Evolutionary conservation across 2,329 filamentous ascomycete genomes (phyloP).

Genomic region (Ceratocystis smalleyi): DNA sequence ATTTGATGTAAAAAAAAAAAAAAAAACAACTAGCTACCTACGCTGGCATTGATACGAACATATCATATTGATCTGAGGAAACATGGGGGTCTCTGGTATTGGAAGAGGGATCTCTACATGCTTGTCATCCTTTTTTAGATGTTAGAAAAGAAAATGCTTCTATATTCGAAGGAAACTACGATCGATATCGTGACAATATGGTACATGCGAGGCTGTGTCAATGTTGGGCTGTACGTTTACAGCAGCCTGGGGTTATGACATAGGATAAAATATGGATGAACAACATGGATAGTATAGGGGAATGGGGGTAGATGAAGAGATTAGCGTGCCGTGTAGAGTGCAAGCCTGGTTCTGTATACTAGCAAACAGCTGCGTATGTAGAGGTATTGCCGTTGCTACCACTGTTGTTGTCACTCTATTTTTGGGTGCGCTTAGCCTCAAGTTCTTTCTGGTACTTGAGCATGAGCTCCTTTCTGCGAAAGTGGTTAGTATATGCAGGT

Average conservation of each 20-base stretch:
- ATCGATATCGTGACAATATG: slow-evolving; percentile 16
- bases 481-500: slow-evolving; percentile 20
- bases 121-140: not conserved
- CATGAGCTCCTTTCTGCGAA: slow-evolving; percentile 40
- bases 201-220: slow-evolving; percentile 13
- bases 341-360: too few relatives aligned
- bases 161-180: slow-evolving; percentile 4
- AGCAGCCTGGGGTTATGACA: not conserved
- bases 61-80: not conserved
- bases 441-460: slow-evolving; percentile 45
- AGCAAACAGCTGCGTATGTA: too few relatives aligned
- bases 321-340: too few relatives aligned
- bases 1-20: not conserved
- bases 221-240: not conserved
- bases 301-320: too few relatives aligned
- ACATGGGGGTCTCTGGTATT: not conserved
- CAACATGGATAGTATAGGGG: too few relatives aligned
- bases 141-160: not conserved
- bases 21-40: not conserved
- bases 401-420: slow-evolving; percentile 1
- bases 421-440: slow-evolving; percentile 35
- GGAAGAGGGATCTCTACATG: not conserved
- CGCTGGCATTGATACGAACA: not conserved
- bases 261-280: not conserved
- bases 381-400: too few relatives aligned